Percentiles rank a stretch among this genome's conserved stretches.
Conservation (phyloP, 1,284 basidiomycete genomes). For the Trametes sp. region DNA sequence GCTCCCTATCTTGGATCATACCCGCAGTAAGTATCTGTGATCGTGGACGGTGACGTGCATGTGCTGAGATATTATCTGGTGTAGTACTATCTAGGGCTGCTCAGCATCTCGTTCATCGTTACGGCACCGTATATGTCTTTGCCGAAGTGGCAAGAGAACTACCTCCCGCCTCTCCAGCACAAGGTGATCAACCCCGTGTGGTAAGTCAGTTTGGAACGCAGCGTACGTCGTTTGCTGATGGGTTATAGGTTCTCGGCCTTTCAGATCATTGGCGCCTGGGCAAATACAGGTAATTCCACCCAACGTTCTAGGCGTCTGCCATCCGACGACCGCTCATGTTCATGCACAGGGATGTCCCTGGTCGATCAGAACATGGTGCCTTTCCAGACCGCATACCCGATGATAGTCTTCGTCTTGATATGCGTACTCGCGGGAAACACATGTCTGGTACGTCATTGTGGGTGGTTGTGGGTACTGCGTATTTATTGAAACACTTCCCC, state of each 20-base stretch:
- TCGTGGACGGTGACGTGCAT: neutral
- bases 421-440: constrained; percentile 73
- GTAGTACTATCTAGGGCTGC: constrained; percentile 58
- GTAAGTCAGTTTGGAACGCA: constrained; percentile 32
- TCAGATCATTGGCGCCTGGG: constrained; percentile 66
- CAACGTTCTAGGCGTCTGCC: too few relatives aligned
- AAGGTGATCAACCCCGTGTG: constrained; percentile 52
- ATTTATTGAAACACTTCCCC: neutral
- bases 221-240: neutral
- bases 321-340: neutral
- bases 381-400: constrained; percentile 64
- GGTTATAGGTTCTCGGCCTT: constrained; percentile 62
- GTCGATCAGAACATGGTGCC: constrained; percentile 66
- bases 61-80: neutral
- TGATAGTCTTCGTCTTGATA: constrained; percentile 55
- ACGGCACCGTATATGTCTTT: constrained; percentile 59
- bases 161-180: constrained; percentile 42
- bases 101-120: constrained; percentile 68
- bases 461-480: constrained; percentile 22
- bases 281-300: constrained; percentile 63
- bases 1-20: constrained; percentile 70
- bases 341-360: constrained; percentile 59
- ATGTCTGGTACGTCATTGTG: constrained; percentile 53
- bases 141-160: constrained; percentile 42
- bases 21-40: constrained; percentile 37